Base-by-base conservation (phyloP, 208 protist genomes). In the Trypanosoma mega region DNA sequence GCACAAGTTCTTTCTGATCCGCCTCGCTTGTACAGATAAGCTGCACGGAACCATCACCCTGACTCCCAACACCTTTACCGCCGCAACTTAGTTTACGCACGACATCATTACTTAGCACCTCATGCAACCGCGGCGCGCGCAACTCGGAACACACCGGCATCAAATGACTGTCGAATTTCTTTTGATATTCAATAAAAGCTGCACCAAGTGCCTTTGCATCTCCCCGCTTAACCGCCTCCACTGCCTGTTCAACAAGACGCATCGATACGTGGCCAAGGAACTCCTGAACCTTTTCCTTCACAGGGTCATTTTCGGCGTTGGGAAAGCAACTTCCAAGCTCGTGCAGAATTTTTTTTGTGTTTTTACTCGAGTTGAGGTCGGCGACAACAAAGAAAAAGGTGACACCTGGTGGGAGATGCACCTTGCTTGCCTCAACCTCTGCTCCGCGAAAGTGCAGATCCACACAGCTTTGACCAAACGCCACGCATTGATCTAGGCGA, bases 401-500 rank as follows among this genome's bases (percentile, higher is more conserved):
- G 12, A 57, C 53, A 9, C 5, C n/a, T 29, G 44, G 9, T 29
- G 9, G 9, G 9, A 48, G 1, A 29, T 1, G 9, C 21, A 48
- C 27, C 4, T 18, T 24, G 27, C 27, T 21, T 7, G n/a, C 44
- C 8, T 24, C 1, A 1, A 48, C 23, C 12, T 31, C 3, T 14
- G 47, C 23, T 12, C 26, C 26, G 3, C 9, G 26, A 33, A 52
- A 52, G 16, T 34, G 26, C 23, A 52, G 26, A 52, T 52, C 47
- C 1, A 52, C 16, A 33, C 47, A 52, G 2, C 21, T 3, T 26
- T n/a, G 20, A 18, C 74, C 78, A 43, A 71, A 78, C 12, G 78
- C 74, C 37, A 68, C 74, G 30, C 65, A 72, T 54, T 84, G 74
- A 39, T 78, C 74, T 64, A 84, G 72, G 4, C 64, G 39, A 12